These are phyloP conservation scores for Rhinocladiella similis DNA, from an alignment of 2,329 filamentous ascomycete species.

Conservation along the genomic window DNA sequence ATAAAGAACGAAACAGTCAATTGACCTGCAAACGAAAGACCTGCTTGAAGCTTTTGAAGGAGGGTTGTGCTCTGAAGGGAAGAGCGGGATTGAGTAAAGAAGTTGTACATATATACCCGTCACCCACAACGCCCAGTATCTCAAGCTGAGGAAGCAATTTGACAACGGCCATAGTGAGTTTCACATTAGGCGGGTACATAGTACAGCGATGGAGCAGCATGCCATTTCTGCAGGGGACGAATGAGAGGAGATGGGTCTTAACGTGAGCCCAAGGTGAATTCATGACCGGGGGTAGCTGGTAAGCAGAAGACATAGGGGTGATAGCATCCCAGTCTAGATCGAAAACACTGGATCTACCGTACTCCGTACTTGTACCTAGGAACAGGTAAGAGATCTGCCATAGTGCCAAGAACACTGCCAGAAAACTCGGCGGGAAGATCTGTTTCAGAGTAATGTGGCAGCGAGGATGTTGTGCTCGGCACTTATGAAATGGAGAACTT, in stretches of 20 bases:
- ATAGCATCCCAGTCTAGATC: constrained; percentile 5
- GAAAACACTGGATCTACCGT: constrained; percentile 13
- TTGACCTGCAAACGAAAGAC: constrained; percentile 25
- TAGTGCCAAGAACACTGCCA: constrained; percentile 3
- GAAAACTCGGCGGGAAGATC: neutral
- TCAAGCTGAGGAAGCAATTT: constrained; percentile 4
- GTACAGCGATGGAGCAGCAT: neutral
- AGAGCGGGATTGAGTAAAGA: neutral
- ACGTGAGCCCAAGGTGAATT: neutral
- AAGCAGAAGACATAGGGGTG: neutral
- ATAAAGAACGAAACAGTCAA: constrained; percentile 20
- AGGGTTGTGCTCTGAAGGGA: constrained; percentile 11
- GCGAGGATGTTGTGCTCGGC: constrained; percentile 3
- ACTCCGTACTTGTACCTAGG: too few species aligned
- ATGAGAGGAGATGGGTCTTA: constrained; percentile 10
- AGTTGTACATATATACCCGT: constrained; percentile 10
- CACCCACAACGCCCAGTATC: neutral
- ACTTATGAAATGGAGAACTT: too few species aligned
- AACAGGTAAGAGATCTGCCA: constrained; percentile 8
- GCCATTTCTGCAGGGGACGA: constrained; percentile 5
- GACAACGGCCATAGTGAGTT: constrained; percentile 4
- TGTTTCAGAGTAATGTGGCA: constrained; percentile 21
- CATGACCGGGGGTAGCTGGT: neutral
- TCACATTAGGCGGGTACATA: constrained; percentile 11
- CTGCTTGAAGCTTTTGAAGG: constrained; percentile 19